phyloP scores from a whole-genome alignment of 345 rosid genomes.

The Garcia nutans region DNA sequence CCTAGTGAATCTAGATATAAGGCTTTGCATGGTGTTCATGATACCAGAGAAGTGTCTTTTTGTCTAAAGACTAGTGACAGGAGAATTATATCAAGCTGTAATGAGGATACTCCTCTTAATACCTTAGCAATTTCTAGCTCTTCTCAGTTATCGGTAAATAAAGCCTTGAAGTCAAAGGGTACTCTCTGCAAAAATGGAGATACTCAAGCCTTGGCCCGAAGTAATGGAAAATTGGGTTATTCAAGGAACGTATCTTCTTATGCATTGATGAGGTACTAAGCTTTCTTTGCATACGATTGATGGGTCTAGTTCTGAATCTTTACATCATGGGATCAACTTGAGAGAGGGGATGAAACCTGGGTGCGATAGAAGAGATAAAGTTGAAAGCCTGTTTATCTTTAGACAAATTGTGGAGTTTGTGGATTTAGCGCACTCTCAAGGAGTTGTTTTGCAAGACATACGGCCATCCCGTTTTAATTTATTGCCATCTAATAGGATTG shows the following conservation, averaged over 20 bases:
- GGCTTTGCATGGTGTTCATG: slow-evolving; percentile 36
- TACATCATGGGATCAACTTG: slow-evolving; percentile 44
- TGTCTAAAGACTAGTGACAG: slow-evolving; percentile 38
- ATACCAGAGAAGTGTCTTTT: slow-evolving; percentile 34
- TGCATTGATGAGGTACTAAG: slow-evolving; percentile 26
- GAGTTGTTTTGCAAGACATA: slow-evolving; percentile 51
- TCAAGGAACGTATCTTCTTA: slow-evolving; percentile 24
- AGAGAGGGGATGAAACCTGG: slow-evolving; percentile 58
- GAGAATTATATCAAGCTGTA: slow-evolving; percentile 26
- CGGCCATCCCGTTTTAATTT: slow-evolving; percentile 52
- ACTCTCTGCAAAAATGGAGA: no score
- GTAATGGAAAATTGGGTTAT: slow-evolving; percentile 14
- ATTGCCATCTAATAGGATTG: slow-evolving; percentile 44
- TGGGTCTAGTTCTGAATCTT: slow-evolving; percentile 30
- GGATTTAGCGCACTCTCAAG: slow-evolving; percentile 63
- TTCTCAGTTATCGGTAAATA: slow-evolving; percentile 41
- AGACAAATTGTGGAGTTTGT: slow-evolving; percentile 69
- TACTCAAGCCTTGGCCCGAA: slow-evolving; percentile 16
- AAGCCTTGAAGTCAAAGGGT: slow-evolving; percentile 51
- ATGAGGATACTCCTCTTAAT: slow-evolving; percentile 31
- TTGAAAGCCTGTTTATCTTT: slow-evolving; percentile 45
- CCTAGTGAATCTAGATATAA: slow-evolving; percentile 27
- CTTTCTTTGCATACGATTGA: slow-evolving; percentile 24
- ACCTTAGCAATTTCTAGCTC: slow-evolving; percentile 32
- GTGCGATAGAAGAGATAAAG: slow-evolving; percentile 39